phyloP scores from a whole-genome alignment of 345 rosid species.

The Brassica carinata region DNA sequence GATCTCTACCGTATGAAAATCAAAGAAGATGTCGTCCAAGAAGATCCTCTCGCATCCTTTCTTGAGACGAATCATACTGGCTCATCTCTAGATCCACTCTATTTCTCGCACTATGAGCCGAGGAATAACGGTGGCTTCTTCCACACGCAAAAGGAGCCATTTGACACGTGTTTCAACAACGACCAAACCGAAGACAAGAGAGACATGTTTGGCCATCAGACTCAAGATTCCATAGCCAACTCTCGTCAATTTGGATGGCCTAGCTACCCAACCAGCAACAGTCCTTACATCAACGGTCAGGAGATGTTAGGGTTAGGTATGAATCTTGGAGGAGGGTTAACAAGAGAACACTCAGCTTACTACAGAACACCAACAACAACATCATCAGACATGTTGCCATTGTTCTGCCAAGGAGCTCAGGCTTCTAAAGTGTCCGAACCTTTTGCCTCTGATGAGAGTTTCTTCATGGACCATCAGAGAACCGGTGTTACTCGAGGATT shows the following conservation, averaged over 20 bases:
- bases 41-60: conserved; percentile 4
- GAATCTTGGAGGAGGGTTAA: not conserved
- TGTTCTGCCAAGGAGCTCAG: conserved; percentile 30
- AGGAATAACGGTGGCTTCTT: conserved; percentile 14
- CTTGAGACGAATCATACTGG: conserved; percentile 1
- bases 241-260: conserved; percentile 33
- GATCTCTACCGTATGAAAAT: conserved; percentile 34
- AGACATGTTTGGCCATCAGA: conserved; percentile 12
- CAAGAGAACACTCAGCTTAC: conserved; percentile 12
- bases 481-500: conserved; percentile 14
- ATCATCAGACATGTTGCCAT: conserved; percentile 27
- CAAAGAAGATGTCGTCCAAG: not conserved
- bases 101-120: conserved; percentile 3
- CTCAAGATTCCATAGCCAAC: conserved; percentile 23
- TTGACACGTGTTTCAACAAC: conserved; percentile 21
- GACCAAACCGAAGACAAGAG: conserved; percentile 5
- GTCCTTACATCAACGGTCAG: conserved; percentile 16
- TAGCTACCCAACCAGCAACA: conserved; percentile 20
- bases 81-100: conserved; percentile 15
- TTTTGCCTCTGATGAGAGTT: conserved; percentile 38
- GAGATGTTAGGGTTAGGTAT: conserved; percentile 8
- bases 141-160: not conserved
- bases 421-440: conserved; percentile 32
- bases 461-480: conserved; percentile 35
- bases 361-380: not conserved